Conservation (phyloP, 2,329 filamentous ascomycete species). For the Aspergillus tamarii region DNA sequence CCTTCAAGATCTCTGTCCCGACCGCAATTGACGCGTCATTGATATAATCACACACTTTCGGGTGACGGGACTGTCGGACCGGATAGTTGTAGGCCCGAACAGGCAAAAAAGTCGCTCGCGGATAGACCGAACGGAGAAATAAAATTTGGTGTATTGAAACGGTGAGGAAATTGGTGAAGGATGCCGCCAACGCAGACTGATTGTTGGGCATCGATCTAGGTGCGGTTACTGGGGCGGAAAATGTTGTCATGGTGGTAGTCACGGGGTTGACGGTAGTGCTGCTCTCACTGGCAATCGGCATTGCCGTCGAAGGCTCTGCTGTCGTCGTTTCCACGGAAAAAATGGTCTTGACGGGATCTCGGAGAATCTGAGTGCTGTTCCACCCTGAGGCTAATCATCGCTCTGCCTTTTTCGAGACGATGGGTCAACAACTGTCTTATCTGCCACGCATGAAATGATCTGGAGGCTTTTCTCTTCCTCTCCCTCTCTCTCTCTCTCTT, state of each 20-base stretch:
- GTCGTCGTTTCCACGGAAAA: constrained; percentile 38
- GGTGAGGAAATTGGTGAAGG: constrained; percentile 79
- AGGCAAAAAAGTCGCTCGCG: constrained; percentile 73
- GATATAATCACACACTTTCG: constrained; percentile 83
- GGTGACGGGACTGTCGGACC: constrained; percentile 83
- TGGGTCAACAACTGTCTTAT: constrained; percentile 30
- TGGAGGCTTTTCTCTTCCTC: constrained; percentile 1
- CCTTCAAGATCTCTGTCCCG: constrained; percentile 67
- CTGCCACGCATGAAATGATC: constrained; percentile 11
- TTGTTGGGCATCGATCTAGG: constrained; percentile 51
- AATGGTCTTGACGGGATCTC: constrained; percentile 41
- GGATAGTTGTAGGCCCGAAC: constrained; percentile 81
- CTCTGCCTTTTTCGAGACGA: constrained; percentile 40
- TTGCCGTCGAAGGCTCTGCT: constrained; percentile 38
- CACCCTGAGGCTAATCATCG: constrained; percentile 49
- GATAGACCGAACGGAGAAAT: constrained; percentile 80
- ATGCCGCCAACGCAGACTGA: constrained; percentile 63
- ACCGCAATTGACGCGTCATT: constrained; percentile 76
- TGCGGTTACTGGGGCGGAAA: constrained; percentile 44
- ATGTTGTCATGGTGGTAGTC: constrained; percentile 44
- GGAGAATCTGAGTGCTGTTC: constrained; percentile 46
- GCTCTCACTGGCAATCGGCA: constrained; percentile 48
- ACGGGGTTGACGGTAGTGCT: constrained; percentile 37
- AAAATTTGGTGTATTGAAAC: constrained; percentile 84
- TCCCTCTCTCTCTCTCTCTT: neutral